Evolutionary conservation across 1,284 basidiomycete genomes (phyloP).

Genomic region (Inonotus hispidus): DNA sequence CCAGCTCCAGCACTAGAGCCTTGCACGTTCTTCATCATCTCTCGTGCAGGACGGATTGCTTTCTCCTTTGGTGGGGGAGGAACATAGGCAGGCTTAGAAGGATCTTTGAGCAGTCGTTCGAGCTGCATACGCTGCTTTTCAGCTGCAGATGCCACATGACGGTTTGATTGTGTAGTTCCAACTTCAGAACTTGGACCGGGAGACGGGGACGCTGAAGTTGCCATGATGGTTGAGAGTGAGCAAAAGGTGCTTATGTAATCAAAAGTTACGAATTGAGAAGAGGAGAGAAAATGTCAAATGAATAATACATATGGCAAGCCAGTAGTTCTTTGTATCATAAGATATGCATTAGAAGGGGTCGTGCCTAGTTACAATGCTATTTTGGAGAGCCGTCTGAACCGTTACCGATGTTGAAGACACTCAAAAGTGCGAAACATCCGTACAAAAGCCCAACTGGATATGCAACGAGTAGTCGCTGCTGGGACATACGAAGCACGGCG

Average conservation of each 20-base stretch:
- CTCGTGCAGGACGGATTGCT: constrained; percentile 70
- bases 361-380: not conserved
- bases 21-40: constrained; percentile 99
- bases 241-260: constrained; percentile 3
- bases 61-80: constrained; percentile 76
- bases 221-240: constrained; percentile 8
- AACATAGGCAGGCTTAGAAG: constrained; percentile 71
- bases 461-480: constrained; percentile 88
- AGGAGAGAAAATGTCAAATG: not conserved
- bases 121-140: constrained; percentile 76
- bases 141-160: constrained; percentile 65
- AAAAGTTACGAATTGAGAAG: no score
- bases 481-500: constrained; percentile 87
- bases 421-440: constrained; percentile 87
- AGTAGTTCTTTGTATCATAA: not conserved
- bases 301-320: not conserved
- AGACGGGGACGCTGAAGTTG: constrained; percentile 24
- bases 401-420: constrained; percentile 64
- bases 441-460: constrained; percentile 91
- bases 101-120: constrained; percentile 83
- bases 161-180: constrained; percentile 22
- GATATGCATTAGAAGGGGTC: not conserved
- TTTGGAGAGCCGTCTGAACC: constrained; percentile 4
- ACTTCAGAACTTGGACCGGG: constrained; percentile 28
- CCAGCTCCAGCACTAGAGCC: constrained; percentile 91